Conservation (phyloP, 176 grass and related monocot species). For the Secale cereale region DNA sequence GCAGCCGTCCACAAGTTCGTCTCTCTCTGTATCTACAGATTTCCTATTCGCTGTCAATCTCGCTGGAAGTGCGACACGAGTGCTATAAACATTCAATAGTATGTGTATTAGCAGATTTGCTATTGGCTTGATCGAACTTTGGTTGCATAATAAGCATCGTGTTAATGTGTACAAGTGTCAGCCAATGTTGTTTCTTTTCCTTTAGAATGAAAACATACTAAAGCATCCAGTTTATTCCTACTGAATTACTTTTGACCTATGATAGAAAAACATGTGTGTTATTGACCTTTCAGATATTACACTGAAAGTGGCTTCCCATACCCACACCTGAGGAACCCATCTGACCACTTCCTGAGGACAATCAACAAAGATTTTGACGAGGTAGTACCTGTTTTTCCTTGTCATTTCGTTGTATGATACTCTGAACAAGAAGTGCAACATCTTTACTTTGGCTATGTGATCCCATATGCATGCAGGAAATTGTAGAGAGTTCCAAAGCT, state of each 20-base stretch:
- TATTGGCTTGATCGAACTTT: not conserved
- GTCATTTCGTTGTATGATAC: not conserved
- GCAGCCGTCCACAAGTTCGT: too few species aligned
- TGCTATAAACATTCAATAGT: not conserved
- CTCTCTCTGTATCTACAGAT: too few species aligned
- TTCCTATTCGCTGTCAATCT: too few species aligned
- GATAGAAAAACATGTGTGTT: too few species aligned
- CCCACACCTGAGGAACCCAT: not conserved
- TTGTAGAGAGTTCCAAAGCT: not conserved
- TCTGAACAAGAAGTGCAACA: not conserved
- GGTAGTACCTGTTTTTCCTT: slow-evolving; percentile 4
- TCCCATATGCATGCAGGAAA: slow-evolving; percentile 15
- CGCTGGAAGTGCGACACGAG: too few species aligned
- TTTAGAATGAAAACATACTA: not conserved
- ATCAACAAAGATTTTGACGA: slow-evolving; percentile 52
- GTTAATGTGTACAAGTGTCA: not conserved
- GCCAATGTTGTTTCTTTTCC: not conserved
- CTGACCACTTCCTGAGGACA: not conserved
- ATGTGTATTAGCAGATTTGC: not conserved
- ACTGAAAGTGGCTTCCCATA: not conserved
- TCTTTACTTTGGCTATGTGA: not conserved
- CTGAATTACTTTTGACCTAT: not conserved
- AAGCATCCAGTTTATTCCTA: not conserved
- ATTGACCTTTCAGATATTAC: too few species aligned
- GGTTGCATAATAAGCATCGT: not conserved